phyloP scores from a whole-genome alignment of 1,139 yeast genomes.

The Suhomyces coccinellae region DNA sequence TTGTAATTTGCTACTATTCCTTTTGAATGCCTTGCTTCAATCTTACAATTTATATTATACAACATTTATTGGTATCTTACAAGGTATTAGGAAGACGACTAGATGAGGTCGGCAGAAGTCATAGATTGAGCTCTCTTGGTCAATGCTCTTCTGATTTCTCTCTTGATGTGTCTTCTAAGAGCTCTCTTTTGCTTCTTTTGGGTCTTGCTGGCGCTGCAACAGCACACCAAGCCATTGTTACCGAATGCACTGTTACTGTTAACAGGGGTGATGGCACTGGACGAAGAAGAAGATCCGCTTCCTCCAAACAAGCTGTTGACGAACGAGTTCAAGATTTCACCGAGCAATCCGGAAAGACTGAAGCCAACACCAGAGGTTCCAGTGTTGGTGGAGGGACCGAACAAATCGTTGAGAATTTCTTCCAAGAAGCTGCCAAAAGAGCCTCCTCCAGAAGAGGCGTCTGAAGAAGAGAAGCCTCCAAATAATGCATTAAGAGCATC shows the following conservation, averaged over 20 bases:
- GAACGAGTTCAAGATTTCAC: slow-evolving; percentile 12
- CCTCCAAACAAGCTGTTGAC: slow-evolving; percentile 13
- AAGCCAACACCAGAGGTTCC: slow-evolving; percentile 8
- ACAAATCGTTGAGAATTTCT: slow-evolving; percentile 16
- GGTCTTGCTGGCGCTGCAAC: slow-evolving; percentile 18
- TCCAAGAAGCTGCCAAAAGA: slow-evolving; percentile 12
- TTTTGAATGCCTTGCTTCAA: too few species aligned
- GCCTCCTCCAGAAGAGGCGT: slow-evolving; percentile 11
- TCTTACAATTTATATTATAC: slow-evolving; percentile 1
- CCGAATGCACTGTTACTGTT: slow-evolving; percentile 12
- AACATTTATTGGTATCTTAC: slow-evolving; percentile 9
- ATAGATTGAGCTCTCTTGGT: slow-evolving; percentile 17
- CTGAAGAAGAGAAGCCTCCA: slow-evolving; percentile 17
- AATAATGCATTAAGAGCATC: slow-evolving; percentile 16
- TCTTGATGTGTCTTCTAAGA: slow-evolving; percentile 20
- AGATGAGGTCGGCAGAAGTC: slow-evolving; percentile 15
- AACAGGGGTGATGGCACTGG: slow-evolving; percentile 10
- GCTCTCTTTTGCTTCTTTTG: slow-evolving; percentile 22
- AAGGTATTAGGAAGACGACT: slow-evolving; percentile 8
- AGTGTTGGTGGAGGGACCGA: slow-evolving; percentile 15
- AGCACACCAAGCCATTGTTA: slow-evolving; percentile 18
- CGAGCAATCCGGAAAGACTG: slow-evolving; percentile 12
- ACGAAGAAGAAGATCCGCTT: slow-evolving; percentile 5
- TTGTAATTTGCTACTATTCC: background rate
- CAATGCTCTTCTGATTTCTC: slow-evolving; percentile 21